Percentiles rank a stretch among this genome's conserved stretches.
These are phyloP conservation scores for Vaccinium vitisidaea DNA, from an alignment of 148 eudicot genomes.

Conservation along the genomic window DNA sequence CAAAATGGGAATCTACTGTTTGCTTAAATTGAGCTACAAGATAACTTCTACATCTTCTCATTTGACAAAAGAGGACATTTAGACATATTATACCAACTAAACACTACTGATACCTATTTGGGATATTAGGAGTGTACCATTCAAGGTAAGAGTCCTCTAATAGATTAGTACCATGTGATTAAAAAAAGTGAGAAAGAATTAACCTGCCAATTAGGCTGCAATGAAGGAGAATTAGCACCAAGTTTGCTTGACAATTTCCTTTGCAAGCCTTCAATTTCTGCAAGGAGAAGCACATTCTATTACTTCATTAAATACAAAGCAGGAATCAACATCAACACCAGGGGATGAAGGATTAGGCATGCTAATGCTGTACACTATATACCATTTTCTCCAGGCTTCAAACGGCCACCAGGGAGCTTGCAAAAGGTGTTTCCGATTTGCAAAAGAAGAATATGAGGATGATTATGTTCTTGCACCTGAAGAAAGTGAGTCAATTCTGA, in stretches of 20 bases:
- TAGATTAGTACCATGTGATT: background rate
- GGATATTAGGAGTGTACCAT: background rate
- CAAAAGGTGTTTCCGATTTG: conserved; percentile 93
- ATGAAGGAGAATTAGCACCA: conserved; percentile 58
- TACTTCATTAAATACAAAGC: background rate
- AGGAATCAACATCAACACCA: background rate
- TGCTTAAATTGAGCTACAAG: background rate
- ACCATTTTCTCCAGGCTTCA: conserved; percentile 98
- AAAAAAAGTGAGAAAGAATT: background rate
- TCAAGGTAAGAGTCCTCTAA: background rate
- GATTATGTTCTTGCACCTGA: conserved; percentile 97
- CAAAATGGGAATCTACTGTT: background rate
- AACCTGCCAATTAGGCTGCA: conserved; percentile 87
- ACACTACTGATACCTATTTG: background rate
- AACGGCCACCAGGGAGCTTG: conserved; percentile 96
- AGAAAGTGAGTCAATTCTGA: background rate
- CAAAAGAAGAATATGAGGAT: conserved; percentile 83
- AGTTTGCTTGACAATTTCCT: conserved; percentile 76
- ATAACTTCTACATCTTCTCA: background rate
- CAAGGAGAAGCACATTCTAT: background rate
- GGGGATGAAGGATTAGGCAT: background rate
- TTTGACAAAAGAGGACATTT: background rate
- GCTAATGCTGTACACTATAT: conserved; percentile 6
- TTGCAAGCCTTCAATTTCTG: conserved; percentile 78
- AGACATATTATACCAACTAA: background rate